Base-by-base conservation (phyloP, 805 yeast genomes). In the Saccharomycopsis sp. region DNA sequence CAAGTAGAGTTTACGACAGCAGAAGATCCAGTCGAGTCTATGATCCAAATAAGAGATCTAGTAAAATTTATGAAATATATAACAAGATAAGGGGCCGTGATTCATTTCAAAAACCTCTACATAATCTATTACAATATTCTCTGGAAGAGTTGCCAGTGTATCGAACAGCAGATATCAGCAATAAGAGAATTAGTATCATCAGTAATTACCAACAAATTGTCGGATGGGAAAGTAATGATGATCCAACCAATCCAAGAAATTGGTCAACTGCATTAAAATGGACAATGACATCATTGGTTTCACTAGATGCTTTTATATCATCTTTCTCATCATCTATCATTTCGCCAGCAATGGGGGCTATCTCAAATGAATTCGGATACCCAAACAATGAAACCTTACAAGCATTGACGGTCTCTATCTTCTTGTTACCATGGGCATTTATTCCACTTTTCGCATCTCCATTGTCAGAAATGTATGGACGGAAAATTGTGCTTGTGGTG, bases 381-480 rank as follows among this genome's bases (percentile, higher is more conserved):
- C 57, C 66, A 4, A 59, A 65, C 35, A 44, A 64, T 2, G 45
- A 64, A 0, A 64, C 71, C 2, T 70, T 78, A 1, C 61, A 69
- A 36, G 67, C 80, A 0, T 60, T 81, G 50, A 72, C 76, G 24
- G 80, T 82, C 3, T 73, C 84, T 0, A 69, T 82, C 28, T 79
- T 77, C 66, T 71, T 82, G 14, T 67, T 80, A 52, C 87, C 87
- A 1, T 70, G 85, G 71, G 86, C 85, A 0, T 50, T 76, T 19
- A 83, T 83, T 7, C 87, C 88, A 1, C 60, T 81, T 41, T 54
- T 81, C 23, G 66, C 79, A 45, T 81, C 85, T 2, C 89, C 89
- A 2, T 54, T 83, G 9, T 74, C 83, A 35, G 90, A 82, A 55
- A 66, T 78, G 49, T 70, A 72, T 50, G 90, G 89, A 2, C 63